These are phyloP conservation scores for Curvularia lunata DNA, from an alignment of 2,329 filamentous ascomycete species.

Conservation along the genomic window DNA sequence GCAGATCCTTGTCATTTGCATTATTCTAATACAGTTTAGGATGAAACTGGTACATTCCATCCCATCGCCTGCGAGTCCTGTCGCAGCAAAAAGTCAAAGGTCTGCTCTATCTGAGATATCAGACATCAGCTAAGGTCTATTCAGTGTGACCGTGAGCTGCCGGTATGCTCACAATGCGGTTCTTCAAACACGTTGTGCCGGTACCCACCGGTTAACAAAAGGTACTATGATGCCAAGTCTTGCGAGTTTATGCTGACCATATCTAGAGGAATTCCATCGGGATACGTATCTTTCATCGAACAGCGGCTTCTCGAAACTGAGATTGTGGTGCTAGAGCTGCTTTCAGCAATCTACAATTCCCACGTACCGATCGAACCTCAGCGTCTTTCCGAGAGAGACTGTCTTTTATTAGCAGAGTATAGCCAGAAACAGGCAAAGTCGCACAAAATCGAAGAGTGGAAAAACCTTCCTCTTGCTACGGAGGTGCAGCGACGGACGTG, in stretches of 20 bases:
- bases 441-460: constrained; percentile 33
- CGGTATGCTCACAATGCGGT: constrained; percentile 29
- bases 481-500: constrained; percentile 22
- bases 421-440: constrained; percentile 27
- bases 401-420: constrained; percentile 13
- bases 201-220: constrained; percentile 32
- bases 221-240: constrained; percentile 10
- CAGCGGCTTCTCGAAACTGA: constrained; percentile 32
- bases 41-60: constrained; percentile 17
- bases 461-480: constrained; percentile 18
- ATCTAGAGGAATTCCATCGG: constrained; percentile 30
- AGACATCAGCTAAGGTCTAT: constrained; percentile 7
- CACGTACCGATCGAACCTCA: constrained; percentile 15
- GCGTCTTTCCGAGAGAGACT: constrained; percentile 15
- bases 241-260: neutral
- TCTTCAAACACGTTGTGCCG: constrained; percentile 17
- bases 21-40: constrained; percentile 3
- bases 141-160: constrained; percentile 30
- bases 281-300: constrained; percentile 32
- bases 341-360: constrained; percentile 22
- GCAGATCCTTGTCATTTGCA: constrained; percentile 9
- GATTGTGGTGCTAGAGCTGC: constrained; percentile 26
- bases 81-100: constrained; percentile 37
- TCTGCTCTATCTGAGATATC: constrained; percentile 3
- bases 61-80: constrained; percentile 36